phyloP scores from a whole-genome alignment of 306 rosid genomes.

The Acacia crassicarpa region DNA sequence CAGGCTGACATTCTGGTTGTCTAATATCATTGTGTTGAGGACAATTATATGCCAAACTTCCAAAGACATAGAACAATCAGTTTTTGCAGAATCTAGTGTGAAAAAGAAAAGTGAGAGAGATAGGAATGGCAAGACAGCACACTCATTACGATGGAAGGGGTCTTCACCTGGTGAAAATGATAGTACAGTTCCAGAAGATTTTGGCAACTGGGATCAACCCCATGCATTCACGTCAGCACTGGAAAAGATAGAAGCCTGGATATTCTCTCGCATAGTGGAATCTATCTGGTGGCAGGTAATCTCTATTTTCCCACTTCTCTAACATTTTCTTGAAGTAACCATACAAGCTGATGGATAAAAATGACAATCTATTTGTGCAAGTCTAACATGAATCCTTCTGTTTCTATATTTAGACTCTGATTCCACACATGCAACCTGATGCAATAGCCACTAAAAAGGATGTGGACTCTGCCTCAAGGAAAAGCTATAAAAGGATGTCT shows the following conservation, averaged over 20 bases:
- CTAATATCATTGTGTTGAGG: conserved; percentile 79
- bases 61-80: conserved; percentile 36
- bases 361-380: conserved; percentile 1
- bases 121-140: conserved; percentile 43
- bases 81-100: conserved; percentile 40
- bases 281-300: conserved; percentile 99
- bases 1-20: conserved; percentile 94
- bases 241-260: conserved; percentile 91
- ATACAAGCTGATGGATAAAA: conserved; percentile 1
- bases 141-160: conserved; percentile 65
- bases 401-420: conserved; percentile 66
- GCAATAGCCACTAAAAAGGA: conserved; percentile 41
- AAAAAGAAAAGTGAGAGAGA: conserved; percentile 54
- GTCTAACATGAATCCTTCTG: conserved; percentile 31
- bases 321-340: conserved; percentile 6
- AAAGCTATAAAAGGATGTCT: conserved; percentile 47
- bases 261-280: conserved; percentile 90
- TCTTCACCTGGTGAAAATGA: conserved; percentile 54
- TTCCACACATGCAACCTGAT: conserved; percentile 86
- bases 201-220: conserved; percentile 65
- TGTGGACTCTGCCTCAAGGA: conserved; percentile 41
- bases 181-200: conserved; percentile 37
- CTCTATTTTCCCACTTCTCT: conserved; percentile 7
- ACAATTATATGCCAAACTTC: conserved; percentile 64
- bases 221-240: conserved; percentile 60